phyloP scores from a whole-genome alignment of 176 grass and related monocot genomes.

The Tillandsia fasciculata region DNA sequence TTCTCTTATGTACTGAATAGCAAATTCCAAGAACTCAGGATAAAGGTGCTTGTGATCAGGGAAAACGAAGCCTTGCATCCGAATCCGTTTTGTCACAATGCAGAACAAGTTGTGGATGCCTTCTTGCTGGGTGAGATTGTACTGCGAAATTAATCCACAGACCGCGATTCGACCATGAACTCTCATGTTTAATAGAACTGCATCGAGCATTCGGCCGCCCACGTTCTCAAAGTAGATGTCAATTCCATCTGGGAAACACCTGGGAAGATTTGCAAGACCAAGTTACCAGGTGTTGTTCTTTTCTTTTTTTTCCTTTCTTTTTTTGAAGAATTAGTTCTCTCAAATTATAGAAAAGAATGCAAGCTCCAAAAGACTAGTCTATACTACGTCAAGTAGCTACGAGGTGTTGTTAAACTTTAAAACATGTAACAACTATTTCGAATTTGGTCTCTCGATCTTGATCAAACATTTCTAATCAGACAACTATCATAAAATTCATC shows the following conservation, averaged over 20 bases:
- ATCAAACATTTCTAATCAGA: no score
- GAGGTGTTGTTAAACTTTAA: no score
- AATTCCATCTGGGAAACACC: constrained; percentile 61
- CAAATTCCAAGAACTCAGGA: constrained; percentile 32
- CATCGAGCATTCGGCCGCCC: constrained; percentile 55
- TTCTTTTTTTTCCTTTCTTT: no score
- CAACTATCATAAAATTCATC: no score
- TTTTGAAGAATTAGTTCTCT: no score
- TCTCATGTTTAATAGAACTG: constrained; percentile 58
- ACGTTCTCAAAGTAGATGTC: constrained; percentile 98
- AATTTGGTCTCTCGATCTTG: no score
- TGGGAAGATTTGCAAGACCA: not conserved
- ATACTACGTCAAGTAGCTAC: no score
- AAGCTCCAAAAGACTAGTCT: no score
- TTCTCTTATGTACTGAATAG: constrained; percentile 28
- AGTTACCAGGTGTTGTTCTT: not conserved
- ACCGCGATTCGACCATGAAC: constrained; percentile 41
- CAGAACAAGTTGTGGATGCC: constrained; percentile 32
- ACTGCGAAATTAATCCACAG: constrained; percentile 72
- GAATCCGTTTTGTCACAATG: constrained; percentile 33
- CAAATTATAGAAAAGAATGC: no score
- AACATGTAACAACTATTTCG: no score
- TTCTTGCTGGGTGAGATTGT: constrained; percentile 42
- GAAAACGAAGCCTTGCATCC: constrained; percentile 44
- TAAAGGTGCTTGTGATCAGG: constrained; percentile 40